Conservation (phyloP, 345 rosid species). For the Hibiscus syriacus region DNA sequence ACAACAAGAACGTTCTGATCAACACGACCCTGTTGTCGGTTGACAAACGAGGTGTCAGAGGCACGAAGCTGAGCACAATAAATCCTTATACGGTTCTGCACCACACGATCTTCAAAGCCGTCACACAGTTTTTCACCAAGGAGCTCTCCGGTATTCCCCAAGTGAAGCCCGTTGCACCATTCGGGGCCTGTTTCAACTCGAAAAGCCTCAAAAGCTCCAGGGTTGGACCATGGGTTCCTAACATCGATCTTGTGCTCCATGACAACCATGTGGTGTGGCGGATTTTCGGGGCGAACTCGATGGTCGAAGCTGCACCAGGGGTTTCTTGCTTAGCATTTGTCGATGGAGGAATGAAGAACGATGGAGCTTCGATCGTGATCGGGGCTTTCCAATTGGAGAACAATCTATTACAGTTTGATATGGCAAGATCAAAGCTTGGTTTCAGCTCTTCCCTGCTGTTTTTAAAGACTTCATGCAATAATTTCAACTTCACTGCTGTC, state of each 20-base stretch:
- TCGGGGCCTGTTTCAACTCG: constrained; percentile 14
- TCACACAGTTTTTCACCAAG: constrained; percentile 12
- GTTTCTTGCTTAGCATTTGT: constrained; percentile 27
- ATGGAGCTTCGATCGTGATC: constrained; percentile 15
- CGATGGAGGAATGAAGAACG: constrained; percentile 17
- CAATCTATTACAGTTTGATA: constrained; percentile 26
- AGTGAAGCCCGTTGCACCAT: constrained; percentile 13
- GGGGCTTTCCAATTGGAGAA: constrained; percentile 31
- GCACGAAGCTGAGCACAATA: constrained; percentile 22
- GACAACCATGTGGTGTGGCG: constrained; percentile 16
- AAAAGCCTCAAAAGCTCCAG: not conserved
- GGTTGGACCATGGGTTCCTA: constrained; percentile 15
- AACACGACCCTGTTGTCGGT: not conserved
- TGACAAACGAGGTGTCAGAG: not conserved
- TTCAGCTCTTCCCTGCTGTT: constrained; percentile 26
- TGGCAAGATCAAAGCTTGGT: constrained; percentile 19
- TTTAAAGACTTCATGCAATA: constrained; percentile 14
- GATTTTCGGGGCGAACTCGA: constrained; percentile 20
- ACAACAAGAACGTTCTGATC: constrained; percentile 7
- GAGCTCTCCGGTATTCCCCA: constrained; percentile 9
- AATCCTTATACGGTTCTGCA: constrained; percentile 19
- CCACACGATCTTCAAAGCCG: constrained; percentile 18
- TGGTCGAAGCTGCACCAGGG: constrained; percentile 18
- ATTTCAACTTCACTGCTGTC: constrained; percentile 16
- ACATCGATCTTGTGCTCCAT: constrained; percentile 21